Base-by-base conservation (phyloP, 169 alveolate genomes). In the Plasmodium vinckei region DNA sequence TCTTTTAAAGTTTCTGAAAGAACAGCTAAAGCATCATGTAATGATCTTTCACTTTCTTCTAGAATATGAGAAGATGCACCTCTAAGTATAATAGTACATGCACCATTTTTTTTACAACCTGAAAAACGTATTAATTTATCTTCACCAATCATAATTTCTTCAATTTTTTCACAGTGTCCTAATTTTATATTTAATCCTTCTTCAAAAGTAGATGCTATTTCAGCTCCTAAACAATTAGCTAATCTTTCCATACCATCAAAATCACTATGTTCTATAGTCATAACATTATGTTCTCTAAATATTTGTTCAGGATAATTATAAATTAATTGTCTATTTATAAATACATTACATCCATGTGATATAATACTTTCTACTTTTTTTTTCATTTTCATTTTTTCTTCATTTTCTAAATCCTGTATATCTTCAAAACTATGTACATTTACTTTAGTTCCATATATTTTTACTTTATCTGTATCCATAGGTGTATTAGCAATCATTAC, bases 221-320 rank as follows among this genome's bases (percentile, higher is more conserved):
- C 99, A 21, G 99, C 99, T 27, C 98, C 99, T 54, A 98, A 92
- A 17, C 98, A 99, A 10, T 99, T 99, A 12, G 99, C 99, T 68
- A 99, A 97, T 89, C 99, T 96, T 96, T 99, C 99, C 95, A 97
- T 98, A 59, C 99, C 99, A 90, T 99, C 99, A 82, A 99, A 99
- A 93, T 99, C 99, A 53, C 99, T 99, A 87, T 98, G 99, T 93
- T 98, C 99, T 64, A 98, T 98, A 39, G 99, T 99, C 97, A 98
- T 97, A 53, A 98, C 97, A 46, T 99, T 99, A 57, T 95, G 93
- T 47, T 98, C 99, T 63, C 98, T 97, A 93, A 98, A 95, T 23
- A 98, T 90, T 92, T 98, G 98, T 91, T 99, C 99, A 2, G 99
- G 99, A 92, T 98, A 99, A 96, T 99, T 98, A 94, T 99, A 99